phyloP scores from a whole-genome alignment of 2,329 filamentous ascomycete genomes.

The Dactylellina sp. region DNA sequence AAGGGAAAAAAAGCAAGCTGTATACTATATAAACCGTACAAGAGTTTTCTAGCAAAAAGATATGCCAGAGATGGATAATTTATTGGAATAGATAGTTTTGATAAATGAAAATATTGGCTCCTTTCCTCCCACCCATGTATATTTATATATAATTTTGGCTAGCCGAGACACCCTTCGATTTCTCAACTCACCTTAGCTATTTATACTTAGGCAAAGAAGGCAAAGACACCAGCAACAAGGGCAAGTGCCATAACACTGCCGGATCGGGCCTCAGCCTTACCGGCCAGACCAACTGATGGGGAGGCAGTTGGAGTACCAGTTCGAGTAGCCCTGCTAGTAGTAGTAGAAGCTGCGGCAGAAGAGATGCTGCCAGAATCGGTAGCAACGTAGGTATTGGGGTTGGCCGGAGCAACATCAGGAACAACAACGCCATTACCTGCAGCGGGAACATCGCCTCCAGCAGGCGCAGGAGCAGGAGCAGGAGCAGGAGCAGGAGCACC shows the following conservation, averaged over 20 bases:
- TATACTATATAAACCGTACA: too few relatives aligned
- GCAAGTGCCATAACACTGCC: slow-evolving; percentile 34
- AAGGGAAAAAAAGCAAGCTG: too few relatives aligned
- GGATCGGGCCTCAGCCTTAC: slow-evolving; percentile 15
- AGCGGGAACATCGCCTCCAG: neutral
- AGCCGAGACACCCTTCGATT: neutral
- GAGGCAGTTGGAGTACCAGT: slow-evolving; percentile 45
- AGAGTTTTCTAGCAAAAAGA: too few relatives aligned
- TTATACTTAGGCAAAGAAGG: slow-evolving; percentile 39
- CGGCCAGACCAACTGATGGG: slow-evolving; percentile 37
- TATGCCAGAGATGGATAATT: too few relatives aligned
- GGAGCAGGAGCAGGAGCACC: too few relatives aligned
- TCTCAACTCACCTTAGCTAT: neutral
- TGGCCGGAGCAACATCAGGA: neutral
- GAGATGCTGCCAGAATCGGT: neutral
- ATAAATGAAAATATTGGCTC: neutral
- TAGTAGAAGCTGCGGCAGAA: slow-evolving; percentile 9
- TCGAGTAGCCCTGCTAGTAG: slow-evolving; percentile 15
- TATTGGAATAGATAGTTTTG: too few relatives aligned
- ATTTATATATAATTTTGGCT: too few relatives aligned
- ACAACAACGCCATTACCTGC: neutral
- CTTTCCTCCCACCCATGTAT: neutral
- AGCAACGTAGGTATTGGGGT: slow-evolving; percentile 8
- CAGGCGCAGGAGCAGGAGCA: too few relatives aligned
- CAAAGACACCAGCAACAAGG: slow-evolving; percentile 24